Evolutionary conservation across 2,329 filamentous ascomycete species (phyloP).

Genomic region (Knoxdaviesia capensis): DNA sequence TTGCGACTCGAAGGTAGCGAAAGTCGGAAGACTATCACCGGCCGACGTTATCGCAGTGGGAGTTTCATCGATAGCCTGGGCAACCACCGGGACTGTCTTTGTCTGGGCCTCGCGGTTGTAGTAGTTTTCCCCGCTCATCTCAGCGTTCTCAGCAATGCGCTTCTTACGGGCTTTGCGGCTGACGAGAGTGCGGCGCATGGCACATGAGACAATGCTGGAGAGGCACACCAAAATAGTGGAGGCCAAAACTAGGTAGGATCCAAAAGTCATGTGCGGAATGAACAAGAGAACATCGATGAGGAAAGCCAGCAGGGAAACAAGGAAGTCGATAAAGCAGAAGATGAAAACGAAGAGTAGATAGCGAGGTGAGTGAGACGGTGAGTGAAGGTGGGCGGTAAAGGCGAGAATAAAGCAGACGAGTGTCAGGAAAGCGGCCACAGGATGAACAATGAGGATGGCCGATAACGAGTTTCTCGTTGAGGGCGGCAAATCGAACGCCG

Average conservation of each 20-base stretch:
- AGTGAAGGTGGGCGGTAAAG: constrained; percentile 65
- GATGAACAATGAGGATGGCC: constrained; percentile 77
- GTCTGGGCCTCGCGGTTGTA: constrained; percentile 50
- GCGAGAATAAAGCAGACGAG: constrained; percentile 70
- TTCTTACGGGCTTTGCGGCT: constrained; percentile 84
- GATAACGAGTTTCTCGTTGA: constrained; percentile 47
- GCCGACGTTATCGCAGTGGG: constrained; percentile 28
- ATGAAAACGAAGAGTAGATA: constrained; percentile 77
- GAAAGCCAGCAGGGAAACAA: constrained; percentile 72
- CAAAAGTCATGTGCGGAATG: constrained; percentile 84
- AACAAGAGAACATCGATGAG: constrained; percentile 87
- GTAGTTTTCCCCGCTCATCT: constrained; percentile 91
- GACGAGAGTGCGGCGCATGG: constrained; percentile 82
- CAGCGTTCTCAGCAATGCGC: constrained; percentile 79
- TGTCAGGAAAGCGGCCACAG: constrained; percentile 69
- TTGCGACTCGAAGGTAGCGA: constrained; percentile 49
- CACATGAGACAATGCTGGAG: constrained; percentile 72
- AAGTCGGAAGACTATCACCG: constrained; percentile 27
- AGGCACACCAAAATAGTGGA: constrained; percentile 71
- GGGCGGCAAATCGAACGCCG: constrained; percentile 34
- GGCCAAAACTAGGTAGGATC: constrained; percentile 78
- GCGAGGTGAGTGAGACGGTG: constrained; percentile 71
- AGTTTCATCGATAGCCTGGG: too few relatives aligned
- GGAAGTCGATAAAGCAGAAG: constrained; percentile 64
- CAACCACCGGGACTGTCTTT: constrained; percentile 15